Conservation (phyloP, 2,329 filamentous ascomycete genomes). For the Teratosphaeria viscida region DNA sequence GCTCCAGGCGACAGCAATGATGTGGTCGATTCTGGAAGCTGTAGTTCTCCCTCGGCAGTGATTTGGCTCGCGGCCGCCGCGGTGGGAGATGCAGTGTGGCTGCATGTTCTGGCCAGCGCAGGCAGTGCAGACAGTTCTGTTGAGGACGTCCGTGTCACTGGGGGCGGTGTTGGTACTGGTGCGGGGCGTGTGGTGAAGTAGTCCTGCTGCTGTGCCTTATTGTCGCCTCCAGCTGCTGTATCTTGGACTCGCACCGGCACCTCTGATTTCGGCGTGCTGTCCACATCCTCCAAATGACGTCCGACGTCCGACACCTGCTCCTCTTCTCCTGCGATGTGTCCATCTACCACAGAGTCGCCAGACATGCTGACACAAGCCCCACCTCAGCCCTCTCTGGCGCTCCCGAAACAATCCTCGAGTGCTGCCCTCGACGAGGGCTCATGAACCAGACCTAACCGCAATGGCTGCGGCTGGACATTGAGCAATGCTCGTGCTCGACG, state of each 20-base stretch:
- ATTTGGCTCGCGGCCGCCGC: slow-evolving; percentile 10
- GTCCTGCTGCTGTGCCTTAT: not conserved
- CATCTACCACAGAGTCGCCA: slow-evolving; percentile 9
- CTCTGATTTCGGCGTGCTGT: slow-evolving; percentile 4
- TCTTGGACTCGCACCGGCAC: slow-evolving; percentile 11
- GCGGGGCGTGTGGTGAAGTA: slow-evolving; percentile 3
- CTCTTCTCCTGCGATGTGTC: not conserved
- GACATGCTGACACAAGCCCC: slow-evolving; percentile 11
- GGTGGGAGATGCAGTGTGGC: slow-evolving; percentile 1
- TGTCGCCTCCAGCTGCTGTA: slow-evolving; percentile 6
- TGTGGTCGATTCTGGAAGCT: slow-evolving; percentile 4
- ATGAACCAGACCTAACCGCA: slow-evolving; percentile 15
- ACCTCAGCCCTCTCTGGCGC: not conserved
- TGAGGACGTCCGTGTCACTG: not conserved
- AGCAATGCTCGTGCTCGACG: slow-evolving; percentile 2
- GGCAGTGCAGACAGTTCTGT: not conserved
- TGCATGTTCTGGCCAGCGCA: slow-evolving; percentile 1
- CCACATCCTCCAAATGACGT: not conserved
- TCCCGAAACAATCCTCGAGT: not conserved
- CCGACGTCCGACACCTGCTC: slow-evolving; percentile 7
- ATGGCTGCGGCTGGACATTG: slow-evolving; percentile 23
- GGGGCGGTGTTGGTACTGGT: not conserved
- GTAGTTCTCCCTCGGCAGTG: slow-evolving; percentile 13
- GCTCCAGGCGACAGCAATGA: slow-evolving; percentile 1
- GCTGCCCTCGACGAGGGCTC: not conserved